These are phyloP conservation scores for Ganoderma lucidum DNA, from an alignment of 1,284 basidiomycete genomes.

Conservation along the genomic window DNA sequence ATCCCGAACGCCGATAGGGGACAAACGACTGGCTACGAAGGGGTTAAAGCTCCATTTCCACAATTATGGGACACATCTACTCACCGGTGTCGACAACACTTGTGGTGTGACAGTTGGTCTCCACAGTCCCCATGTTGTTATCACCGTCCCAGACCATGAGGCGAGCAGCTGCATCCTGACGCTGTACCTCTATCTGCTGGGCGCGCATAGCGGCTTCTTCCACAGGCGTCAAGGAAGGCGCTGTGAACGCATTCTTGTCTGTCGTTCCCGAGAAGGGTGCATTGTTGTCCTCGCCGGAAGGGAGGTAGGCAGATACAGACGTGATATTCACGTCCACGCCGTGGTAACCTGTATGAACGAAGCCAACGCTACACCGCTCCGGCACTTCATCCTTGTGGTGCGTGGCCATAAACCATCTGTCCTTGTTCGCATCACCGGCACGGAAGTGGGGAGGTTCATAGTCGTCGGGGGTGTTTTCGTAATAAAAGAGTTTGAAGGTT, in stretches of 20 bases:
- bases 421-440: conserved; percentile 68
- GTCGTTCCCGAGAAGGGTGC: conserved; percentile 63
- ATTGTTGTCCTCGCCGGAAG: conserved; percentile 67
- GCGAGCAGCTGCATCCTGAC: conserved; percentile 51
- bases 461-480: conserved; percentile 73
- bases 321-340: conserved; percentile 73
- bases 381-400: conserved; percentile 73
- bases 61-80: neutral
- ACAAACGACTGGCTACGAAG: conserved; percentile 26
- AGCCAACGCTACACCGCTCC: conserved; percentile 73
- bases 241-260: conserved; percentile 40
- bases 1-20: conserved; percentile 44
- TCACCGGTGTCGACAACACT: neutral
- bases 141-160: conserved; percentile 57
- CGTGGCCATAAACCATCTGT: conserved; percentile 82
- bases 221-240: conserved; percentile 56
- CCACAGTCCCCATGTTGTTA: conserved; percentile 16
- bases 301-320: conserved; percentile 77
- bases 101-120: neutral
- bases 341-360: conserved; percentile 74
- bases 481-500: conserved; percentile 86
- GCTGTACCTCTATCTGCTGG: conserved; percentile 64
- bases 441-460: conserved; percentile 83
- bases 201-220: conserved; percentile 61
- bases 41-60: conserved; percentile 4